Conservation (phyloP, 352 stramenopile genomes). For the Pythium myriotylum region DNA sequence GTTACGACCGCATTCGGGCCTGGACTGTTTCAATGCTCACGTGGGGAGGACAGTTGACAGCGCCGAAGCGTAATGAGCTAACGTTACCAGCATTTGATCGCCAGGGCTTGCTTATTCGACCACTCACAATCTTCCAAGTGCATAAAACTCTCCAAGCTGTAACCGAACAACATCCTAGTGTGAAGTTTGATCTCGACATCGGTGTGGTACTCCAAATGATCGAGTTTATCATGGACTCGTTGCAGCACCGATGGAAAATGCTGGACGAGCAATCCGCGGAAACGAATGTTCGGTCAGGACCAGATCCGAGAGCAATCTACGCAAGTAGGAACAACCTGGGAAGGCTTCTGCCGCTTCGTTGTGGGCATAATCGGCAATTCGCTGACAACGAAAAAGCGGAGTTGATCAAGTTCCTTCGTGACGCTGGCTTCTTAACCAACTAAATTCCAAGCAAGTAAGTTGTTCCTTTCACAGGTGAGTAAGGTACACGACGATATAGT, state of each 20-base stretch:
- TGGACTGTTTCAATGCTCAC: conserved; percentile 75
- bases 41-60: conserved; percentile 65
- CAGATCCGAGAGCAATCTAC: not conserved
- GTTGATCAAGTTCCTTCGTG: conserved; percentile 56
- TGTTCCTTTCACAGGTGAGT: not conserved
- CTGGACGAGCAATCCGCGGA: conserved; percentile 30
- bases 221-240: conserved; percentile 71
- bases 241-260: conserved; percentile 57
- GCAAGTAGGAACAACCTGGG: conserved; percentile 20
- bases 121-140: conserved; percentile 58
- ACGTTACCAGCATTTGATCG: conserved; percentile 72
- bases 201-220: conserved; percentile 71
- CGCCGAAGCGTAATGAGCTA: conserved; percentile 30
- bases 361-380: conserved; percentile 88
- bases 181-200: conserved; percentile 81
- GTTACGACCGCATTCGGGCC: conserved; percentile 79
- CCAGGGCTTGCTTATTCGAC: conserved; percentile 66
- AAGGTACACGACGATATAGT: conserved; percentile 11
- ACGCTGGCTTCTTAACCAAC: conserved; percentile 12
- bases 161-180: conserved; percentile 53
- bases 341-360: conserved; percentile 71
- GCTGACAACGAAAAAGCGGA: conserved; percentile 70
- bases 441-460: not conserved
- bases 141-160: conserved; percentile 54
- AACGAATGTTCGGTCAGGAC: not conserved